Base-by-base conservation (phyloP, 768 basidiomycete species). In the Crepidotus variabilis region DNA sequence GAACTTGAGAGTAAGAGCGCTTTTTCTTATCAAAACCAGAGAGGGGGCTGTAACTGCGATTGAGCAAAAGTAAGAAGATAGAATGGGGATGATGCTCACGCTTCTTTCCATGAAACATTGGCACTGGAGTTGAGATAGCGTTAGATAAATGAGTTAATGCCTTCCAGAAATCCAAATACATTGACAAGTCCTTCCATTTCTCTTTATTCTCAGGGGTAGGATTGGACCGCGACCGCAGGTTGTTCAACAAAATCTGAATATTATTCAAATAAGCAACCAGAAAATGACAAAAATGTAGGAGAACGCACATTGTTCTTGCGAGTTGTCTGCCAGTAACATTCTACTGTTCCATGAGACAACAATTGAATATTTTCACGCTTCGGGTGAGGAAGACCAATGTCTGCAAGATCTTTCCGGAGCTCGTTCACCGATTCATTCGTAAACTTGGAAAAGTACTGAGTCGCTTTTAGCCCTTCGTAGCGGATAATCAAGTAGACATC, bases 361-460 rank as follows among this genome's bases (percentile, higher is more conserved):
- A 77, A 63, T 10, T 49, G 54, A 21, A 72, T 67, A 43, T 74
- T 75, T 1, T 60, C 65, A 24, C 54, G 58, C 61, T 76, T 78
- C 0, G 77, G 77, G 46, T 69, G 69, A 0, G 77, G 74, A 8
- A 78, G 56, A 53, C 71, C 75, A n/a, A 80, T 62, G 0, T 51
- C 52, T 6, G 55, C 22, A 45, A 79, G 59, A 52, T 80, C 78
- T 24, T 67, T 57, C 18, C 64, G 63, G 47, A 78, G 56, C 6
- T 69, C 59, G 1, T 46, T 46, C 23, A 67, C 52, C 1, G 72
- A 74, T 9, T 67, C 62, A 1, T 51, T 20, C 9, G 64, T 65
- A 33, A 60, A 65, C 34, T 69, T 66, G 18, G 72, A 65, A 51
- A 75, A 72, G 52, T 70, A 65, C 54, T 67, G 71, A 1, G 69